Evolutionary conservation across 148 eudicot genomes (phyloP).

Genomic region (Nepenthes gracilis): DNA sequence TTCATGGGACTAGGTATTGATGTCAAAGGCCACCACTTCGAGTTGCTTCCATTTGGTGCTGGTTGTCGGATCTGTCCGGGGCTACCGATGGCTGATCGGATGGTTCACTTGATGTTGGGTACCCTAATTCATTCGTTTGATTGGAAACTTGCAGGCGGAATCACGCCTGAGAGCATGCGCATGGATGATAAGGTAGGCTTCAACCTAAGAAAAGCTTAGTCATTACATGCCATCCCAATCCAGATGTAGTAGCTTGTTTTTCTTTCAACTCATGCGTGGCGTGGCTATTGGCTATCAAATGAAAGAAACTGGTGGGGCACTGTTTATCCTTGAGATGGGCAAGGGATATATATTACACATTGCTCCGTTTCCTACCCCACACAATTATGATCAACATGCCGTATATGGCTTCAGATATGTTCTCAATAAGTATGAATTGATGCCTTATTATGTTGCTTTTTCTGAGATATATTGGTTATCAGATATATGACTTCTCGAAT

Average conservation of each 20-base stretch:
- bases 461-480: no score
- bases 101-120: conserved; percentile 6
- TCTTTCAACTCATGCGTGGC: no score
- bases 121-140: not conserved
- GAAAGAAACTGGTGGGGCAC: no score
- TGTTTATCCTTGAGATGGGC: no score
- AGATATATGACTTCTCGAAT: no score
- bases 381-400: no score
- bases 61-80: conserved; percentile 6
- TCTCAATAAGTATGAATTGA: no score
- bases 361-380: no score
- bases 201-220: not conserved
- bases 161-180: not conserved
- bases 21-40: conserved; percentile 1
- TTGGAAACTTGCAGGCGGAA: not conserved
- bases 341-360: no score
- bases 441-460: no score
- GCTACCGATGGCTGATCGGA: not conserved
- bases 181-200: not conserved
- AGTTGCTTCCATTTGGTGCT: conserved; percentile 2
- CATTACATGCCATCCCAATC: conserved; percentile 1
- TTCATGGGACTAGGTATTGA: not conserved
- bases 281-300: no score
- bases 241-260: not conserved
- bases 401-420: no score